A percentile compares a stretch with the other conserved stretches of the same genome.
Evolutionary conservation across 192 early-diverging fungal species (phyloP).

Genomic region (Diversispora eburnea): DNA sequence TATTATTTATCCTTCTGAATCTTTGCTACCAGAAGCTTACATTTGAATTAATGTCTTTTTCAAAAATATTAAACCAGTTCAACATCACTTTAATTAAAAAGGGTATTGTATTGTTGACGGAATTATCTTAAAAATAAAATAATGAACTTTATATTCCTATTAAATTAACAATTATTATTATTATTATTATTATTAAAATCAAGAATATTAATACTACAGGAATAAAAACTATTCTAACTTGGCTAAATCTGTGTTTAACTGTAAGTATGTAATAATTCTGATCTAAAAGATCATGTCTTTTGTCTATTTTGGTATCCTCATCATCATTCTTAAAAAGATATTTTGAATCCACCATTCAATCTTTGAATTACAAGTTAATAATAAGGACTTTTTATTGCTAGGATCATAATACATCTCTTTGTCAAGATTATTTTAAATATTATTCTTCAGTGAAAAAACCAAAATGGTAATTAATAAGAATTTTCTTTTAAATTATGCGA

Average conservation of each 20-base stretch:
- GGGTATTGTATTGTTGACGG: not conserved
- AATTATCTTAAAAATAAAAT: conserved; percentile 1
- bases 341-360: too few species aligned
- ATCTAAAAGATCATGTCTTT: too few species aligned
- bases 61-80: not conserved
- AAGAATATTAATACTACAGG: not conserved
- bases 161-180: too few species aligned
- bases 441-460: too few species aligned
- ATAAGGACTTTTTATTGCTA: too few species aligned
- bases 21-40: not conserved
- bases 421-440: too few species aligned
- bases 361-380: too few species aligned
- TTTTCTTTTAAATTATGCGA: too few species aligned
- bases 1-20: not conserved
- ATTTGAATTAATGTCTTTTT: not conserved
- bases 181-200: conserved; percentile 2
- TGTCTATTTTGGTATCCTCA: too few species aligned
- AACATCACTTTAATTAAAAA: not conserved
- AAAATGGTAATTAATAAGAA: too few species aligned
- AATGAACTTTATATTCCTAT: not conserved
- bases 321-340: too few species aligned
- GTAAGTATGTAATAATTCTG: not conserved
- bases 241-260: not conserved
- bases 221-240: not conserved
- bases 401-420: too few species aligned